Conservation (phyloP, 108 stramenopile species). For the Parietichytrium sp. region DNA sequence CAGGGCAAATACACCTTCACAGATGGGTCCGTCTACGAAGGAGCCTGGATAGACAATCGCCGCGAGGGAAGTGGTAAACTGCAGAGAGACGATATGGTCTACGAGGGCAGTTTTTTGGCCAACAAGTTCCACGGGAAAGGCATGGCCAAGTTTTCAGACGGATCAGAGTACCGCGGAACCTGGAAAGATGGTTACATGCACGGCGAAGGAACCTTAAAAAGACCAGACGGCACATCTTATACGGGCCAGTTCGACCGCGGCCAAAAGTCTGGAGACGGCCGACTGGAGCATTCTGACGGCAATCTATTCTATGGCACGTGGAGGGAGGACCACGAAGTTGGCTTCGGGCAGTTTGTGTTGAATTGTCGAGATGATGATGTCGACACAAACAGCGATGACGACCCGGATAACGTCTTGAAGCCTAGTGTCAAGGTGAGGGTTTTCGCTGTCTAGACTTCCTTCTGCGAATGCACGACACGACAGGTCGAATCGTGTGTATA, state of each 20-base stretch:
- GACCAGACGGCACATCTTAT: not conserved
- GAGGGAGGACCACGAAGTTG: not conserved
- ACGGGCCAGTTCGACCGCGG: not conserved
- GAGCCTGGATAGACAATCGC: constrained; percentile 56
- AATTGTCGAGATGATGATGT: not conserved
- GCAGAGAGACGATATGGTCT: constrained; percentile 50
- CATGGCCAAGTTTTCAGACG: constrained; percentile 53
- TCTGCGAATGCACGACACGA: too few relatives aligned
- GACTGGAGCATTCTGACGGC: not conserved
- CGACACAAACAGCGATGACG: too few relatives aligned
- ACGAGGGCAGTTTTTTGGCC: constrained; percentile 67
- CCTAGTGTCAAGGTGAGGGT: too few relatives aligned
- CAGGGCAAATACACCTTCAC: constrained; percentile 54
- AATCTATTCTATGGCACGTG: not conserved
- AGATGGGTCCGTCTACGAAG: constrained; percentile 59
- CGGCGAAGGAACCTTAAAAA: constrained; percentile 47
- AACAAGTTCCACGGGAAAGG: constrained; percentile 76
- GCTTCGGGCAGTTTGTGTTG: not conserved
- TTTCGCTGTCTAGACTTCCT: too few relatives aligned
- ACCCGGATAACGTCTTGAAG: too few relatives aligned
- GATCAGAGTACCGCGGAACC: constrained; percentile 43
- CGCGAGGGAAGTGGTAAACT: constrained; percentile 31
- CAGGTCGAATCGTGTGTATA: too few relatives aligned
- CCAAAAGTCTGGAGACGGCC: not conserved
- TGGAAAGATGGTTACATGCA: constrained; percentile 52